phyloP scores from a whole-genome alignment of 805 yeast genomes.

The Metschnikowia lochheadii region DNA sequence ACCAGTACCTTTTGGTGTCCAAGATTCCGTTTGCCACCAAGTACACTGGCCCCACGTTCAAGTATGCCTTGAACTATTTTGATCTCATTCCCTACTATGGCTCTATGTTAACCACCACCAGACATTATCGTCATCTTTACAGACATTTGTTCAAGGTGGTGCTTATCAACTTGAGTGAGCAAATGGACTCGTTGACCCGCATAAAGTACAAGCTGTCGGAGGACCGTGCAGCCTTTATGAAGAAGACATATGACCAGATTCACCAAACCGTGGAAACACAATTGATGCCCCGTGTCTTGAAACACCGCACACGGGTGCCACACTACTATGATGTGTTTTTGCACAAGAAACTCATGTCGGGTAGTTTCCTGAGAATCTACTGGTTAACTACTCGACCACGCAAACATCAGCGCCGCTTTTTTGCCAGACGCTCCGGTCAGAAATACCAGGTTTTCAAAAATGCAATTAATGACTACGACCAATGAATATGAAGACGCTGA shows the following conservation, averaged over 20 bases:
- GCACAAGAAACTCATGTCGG: constrained; percentile 22
- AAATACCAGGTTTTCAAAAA: background rate
- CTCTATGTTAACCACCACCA: constrained; percentile 20
- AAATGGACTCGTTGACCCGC: constrained; percentile 32
- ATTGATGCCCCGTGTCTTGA: constrained; percentile 22
- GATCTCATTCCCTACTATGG: constrained; percentile 35
- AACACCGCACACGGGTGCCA: constrained; percentile 13
- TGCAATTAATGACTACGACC: background rate
- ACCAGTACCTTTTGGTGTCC: constrained; percentile 24
- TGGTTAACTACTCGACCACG: constrained; percentile 23
- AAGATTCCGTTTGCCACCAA: constrained; percentile 12
- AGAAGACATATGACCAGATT: constrained; percentile 24
- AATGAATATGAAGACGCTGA: too few relatives aligned
- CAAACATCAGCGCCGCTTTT: background rate
- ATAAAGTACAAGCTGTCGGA: constrained; percentile 33
- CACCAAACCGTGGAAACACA: constrained; percentile 25
- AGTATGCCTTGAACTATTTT: constrained; percentile 29
- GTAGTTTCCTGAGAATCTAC: constrained; percentile 29
- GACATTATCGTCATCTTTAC: constrained; percentile 22
- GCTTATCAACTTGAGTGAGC: constrained; percentile 35
- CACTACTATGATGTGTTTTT: constrained; percentile 23
- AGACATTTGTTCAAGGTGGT: constrained; percentile 36
- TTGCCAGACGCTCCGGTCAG: background rate
- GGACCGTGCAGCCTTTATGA: constrained; percentile 26
- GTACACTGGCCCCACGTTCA: constrained; percentile 19